Percentiles rank a stretch among this genome's conserved stretches.
These are phyloP conservation scores for Zygnema circumcarinatum DNA, from an alignment of 139 green algal species.

Conservation along the genomic window DNA sequence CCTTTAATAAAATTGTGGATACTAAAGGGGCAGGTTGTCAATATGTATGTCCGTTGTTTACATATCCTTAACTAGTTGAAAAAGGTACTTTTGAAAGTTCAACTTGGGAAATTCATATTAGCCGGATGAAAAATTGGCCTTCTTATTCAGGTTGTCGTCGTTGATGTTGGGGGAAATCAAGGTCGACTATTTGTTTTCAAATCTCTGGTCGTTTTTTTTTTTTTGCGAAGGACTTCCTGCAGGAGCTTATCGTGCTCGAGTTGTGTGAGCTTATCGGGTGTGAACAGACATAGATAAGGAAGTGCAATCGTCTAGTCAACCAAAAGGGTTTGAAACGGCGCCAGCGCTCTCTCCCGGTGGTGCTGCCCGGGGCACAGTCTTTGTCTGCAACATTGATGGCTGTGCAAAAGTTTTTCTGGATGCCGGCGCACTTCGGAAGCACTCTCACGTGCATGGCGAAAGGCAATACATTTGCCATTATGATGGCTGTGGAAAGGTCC, in stretches of 20 bases:
- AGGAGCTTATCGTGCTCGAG: not conserved
- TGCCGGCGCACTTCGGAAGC: constrained; percentile 55
- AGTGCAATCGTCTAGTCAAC: not conserved
- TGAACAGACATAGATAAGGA: not conserved
- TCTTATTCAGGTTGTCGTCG: not conserved
- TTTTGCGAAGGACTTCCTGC: not conserved
- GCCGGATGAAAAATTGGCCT: not conserved
- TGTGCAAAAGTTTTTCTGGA: constrained; percentile 63
- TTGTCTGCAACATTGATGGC: constrained; percentile 53
- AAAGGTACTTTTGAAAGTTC: no score
- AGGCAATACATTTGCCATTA: constrained; percentile 65
- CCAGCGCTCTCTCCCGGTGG: not conserved
- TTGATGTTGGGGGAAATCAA: not conserved
- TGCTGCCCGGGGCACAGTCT: not conserved
- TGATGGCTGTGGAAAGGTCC: constrained; percentile 63
- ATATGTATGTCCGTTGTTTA: no score
- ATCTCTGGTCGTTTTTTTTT: no score
- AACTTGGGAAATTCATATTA: no score
- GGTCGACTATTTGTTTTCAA: not conserved
- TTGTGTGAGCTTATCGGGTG: not conserved
- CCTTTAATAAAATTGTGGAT: no score
- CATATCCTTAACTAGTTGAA: no score
- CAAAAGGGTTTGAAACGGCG: not conserved
- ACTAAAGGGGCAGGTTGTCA: no score
- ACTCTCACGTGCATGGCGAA: constrained; percentile 61